Conservation (phyloP, 2,329 filamentous ascomycete genomes). For the Fusarium ambrosium region DNA sequence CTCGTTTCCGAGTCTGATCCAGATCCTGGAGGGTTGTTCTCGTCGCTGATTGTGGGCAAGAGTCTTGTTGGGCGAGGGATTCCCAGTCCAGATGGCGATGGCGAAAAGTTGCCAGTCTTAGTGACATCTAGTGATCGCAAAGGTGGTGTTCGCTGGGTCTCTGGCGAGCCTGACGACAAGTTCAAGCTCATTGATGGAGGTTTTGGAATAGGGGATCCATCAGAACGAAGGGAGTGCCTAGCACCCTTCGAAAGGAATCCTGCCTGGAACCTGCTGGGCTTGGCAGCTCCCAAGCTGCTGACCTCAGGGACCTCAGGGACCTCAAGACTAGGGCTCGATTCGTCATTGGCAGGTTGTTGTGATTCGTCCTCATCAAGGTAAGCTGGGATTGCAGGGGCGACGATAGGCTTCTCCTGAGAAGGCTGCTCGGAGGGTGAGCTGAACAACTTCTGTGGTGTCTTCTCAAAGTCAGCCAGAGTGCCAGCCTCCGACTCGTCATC, state of each 20-base stretch:
- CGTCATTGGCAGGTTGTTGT: constrained; percentile 54
- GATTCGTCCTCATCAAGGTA: constrained; percentile 39
- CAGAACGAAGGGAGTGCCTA: constrained; percentile 55
- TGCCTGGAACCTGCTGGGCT: constrained; percentile 85
- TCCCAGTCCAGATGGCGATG: constrained; percentile 54
- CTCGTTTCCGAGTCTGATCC: constrained; percentile 65
- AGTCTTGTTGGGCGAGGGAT: constrained; percentile 51
- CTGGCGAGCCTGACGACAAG: constrained; percentile 62
- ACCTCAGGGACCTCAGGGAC: constrained; percentile 62
- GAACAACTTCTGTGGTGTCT: constrained; percentile 81
- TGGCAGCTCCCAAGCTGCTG: constrained; percentile 53
- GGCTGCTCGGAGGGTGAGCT: constrained; percentile 65
- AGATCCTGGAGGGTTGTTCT: constrained; percentile 65
- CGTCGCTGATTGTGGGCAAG: constrained; percentile 59
- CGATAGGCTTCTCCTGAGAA: constrained; percentile 48
- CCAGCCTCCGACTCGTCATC: constrained; percentile 90
- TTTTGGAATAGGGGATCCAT: constrained; percentile 73
- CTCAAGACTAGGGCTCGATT: constrained; percentile 71
- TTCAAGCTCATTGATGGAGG: constrained; percentile 70
- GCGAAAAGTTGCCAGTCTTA: constrained; percentile 65
- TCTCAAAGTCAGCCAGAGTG: constrained; percentile 88
- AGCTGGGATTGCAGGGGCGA: constrained; percentile 47
- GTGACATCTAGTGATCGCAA: constrained; percentile 65
- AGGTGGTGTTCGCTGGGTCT: constrained; percentile 54
- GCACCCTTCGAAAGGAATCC: constrained; percentile 80